phyloP scores from a whole-genome alignment of 345 rosid species.

The Lumnitzera littorea region DNA sequence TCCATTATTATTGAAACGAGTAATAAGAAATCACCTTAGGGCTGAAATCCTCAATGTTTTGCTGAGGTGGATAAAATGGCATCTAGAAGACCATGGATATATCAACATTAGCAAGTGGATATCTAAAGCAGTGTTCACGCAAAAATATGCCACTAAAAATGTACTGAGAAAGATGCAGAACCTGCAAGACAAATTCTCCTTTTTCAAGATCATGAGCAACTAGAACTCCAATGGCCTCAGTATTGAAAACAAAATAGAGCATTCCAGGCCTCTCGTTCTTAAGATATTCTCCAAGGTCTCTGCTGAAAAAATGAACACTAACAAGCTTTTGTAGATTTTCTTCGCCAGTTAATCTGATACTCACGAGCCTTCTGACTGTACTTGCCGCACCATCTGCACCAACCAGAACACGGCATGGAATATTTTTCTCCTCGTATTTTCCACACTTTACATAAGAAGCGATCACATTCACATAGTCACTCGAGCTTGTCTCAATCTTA shows the following conservation, averaged over 20 bases:
- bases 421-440: slow-evolving; percentile 33
- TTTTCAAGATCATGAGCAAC: slow-evolving; percentile 90
- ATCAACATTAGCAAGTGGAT: background rate
- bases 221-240: slow-evolving; percentile 80
- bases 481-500: slow-evolving; percentile 35
- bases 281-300: slow-evolving; percentile 63
- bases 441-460: slow-evolving; percentile 49
- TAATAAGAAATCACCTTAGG: slow-evolving; percentile 38
- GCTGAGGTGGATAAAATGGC: slow-evolving; percentile 96
- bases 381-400: slow-evolving; percentile 95
- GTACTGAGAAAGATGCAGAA: slow-evolving; percentile 13
- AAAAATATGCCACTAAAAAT: background rate
- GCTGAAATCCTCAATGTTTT: slow-evolving; percentile 63
- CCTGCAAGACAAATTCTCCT: slow-evolving; percentile 96
- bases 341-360: slow-evolving; percentile 65
- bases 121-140: background rate
- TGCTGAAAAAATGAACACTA: slow-evolving; percentile 84
- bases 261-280: slow-evolving; percentile 70
- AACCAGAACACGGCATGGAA: slow-evolving; percentile 57
- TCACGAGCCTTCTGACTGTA: slow-evolving; percentile 52
- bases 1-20: slow-evolving; percentile 4
- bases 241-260: slow-evolving; percentile 88
- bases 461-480: slow-evolving; percentile 44
- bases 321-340: slow-evolving; percentile 81
- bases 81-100: slow-evolving; percentile 35